phyloP scores from a whole-genome alignment of 177 flowering plant species.

The Vitis hybrid region DNA sequence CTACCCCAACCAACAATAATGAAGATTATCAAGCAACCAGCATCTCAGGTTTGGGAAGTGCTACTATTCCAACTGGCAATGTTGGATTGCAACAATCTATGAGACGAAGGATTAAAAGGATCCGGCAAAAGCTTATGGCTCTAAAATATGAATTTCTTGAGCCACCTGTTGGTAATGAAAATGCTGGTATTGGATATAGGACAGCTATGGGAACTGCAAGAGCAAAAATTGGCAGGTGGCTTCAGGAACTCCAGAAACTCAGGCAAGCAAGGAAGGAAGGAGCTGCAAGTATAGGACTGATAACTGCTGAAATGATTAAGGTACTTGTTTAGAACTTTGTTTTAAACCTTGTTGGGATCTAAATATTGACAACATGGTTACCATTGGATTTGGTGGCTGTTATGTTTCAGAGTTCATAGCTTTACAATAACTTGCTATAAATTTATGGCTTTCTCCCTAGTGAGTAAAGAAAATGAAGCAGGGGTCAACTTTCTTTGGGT shows the following conservation, averaged over 20 bases:
- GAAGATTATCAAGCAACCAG: constrained; percentile 57
- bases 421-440: not conserved
- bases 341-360: not conserved
- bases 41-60: constrained; percentile 27
- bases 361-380: not conserved
- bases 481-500: not conserved
- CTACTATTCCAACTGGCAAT: constrained; percentile 37
- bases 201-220: constrained; percentile 79
- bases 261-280: constrained; percentile 97
- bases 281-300: constrained; percentile 78
- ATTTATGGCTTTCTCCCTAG: not conserved
- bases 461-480: not conserved
- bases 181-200: constrained; percentile 74
- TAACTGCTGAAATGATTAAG: constrained; percentile 84
- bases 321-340: constrained; percentile 28
- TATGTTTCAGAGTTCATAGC: too few relatives aligned
- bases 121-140: constrained; percentile 91
- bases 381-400: too few relatives aligned
- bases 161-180: constrained; percentile 62
- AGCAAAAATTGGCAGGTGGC: constrained; percentile 87
- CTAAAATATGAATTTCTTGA: constrained; percentile 76
- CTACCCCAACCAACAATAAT: constrained; percentile 32
- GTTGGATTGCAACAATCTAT: constrained; percentile 50
- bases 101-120: constrained; percentile 79
- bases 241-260: constrained; percentile 87